These are phyloP conservation scores for Dovyalis caffra DNA, from an alignment of 345 rosid genomes.

Conservation along the genomic window DNA sequence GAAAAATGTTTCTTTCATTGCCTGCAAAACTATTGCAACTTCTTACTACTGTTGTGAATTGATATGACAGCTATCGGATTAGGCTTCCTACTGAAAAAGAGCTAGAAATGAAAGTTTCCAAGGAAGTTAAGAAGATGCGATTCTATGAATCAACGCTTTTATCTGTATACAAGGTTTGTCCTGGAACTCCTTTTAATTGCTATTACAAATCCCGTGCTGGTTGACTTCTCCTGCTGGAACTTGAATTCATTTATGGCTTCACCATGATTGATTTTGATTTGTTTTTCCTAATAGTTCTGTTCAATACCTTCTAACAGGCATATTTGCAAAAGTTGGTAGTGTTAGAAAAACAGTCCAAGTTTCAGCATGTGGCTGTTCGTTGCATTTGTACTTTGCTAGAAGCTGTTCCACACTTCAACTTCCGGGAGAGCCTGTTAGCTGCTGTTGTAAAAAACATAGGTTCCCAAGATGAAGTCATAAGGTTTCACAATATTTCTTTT, in stretches of 20 bases:
- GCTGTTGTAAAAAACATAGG: constrained; percentile 68
- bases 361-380: constrained; percentile 64
- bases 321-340: constrained; percentile 68
- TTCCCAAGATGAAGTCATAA: constrained; percentile 74
- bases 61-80: constrained; percentile 90
- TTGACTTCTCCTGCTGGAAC: no score
- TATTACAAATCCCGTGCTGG: no score
- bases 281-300: neutral
- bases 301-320: constrained; percentile 44
- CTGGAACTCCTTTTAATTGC: neutral
- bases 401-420: constrained; percentile 90
- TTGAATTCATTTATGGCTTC: neutral
- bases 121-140: constrained; percentile 88
- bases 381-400: constrained; percentile 81
- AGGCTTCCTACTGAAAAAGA: constrained; percentile 97
- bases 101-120: constrained; percentile 95
- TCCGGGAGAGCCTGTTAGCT: constrained; percentile 62
- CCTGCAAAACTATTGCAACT: neutral
- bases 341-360: constrained; percentile 53
- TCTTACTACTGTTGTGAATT: constrained; percentile 5
- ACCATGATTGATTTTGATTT: constrained; percentile 3
- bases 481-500: constrained; percentile 44
- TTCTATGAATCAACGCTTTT: constrained; percentile 80
- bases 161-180: constrained; percentile 73
- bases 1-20: neutral